These are phyloP conservation scores for Hondaea fermentalgiana DNA, from an alignment of 108 stramenopile species.

Conservation along the genomic window DNA sequence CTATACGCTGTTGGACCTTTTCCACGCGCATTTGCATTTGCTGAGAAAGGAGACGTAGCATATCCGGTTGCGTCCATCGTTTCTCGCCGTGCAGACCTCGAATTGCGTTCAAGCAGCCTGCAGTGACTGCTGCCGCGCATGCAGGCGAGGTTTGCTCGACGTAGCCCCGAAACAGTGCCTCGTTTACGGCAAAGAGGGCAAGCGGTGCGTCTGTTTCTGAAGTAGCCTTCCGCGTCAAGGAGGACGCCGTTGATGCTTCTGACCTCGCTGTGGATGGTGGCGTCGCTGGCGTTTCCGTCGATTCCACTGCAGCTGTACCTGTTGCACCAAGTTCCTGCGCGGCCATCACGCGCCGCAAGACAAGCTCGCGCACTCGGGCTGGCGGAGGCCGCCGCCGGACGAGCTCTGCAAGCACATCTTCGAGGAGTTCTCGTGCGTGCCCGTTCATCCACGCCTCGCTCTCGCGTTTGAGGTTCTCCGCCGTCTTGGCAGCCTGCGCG, in stretches of 20 bases:
- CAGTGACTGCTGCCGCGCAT: not conserved
- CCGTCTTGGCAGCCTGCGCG: no score
- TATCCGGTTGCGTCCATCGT: not conserved
- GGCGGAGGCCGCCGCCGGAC: not conserved
- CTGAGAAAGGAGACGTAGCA: not conserved
- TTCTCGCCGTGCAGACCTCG: not conserved
- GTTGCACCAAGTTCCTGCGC: not conserved
- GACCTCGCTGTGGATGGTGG: no score
- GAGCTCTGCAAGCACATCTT: not conserved
- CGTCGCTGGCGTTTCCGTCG: no score
- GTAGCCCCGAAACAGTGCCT: not conserved
- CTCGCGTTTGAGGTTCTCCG: not conserved
- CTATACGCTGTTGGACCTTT: not conserved
- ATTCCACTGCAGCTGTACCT: no score
- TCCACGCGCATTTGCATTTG: not conserved
- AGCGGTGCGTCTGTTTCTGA: not conserved
- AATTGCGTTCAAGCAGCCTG: not conserved
- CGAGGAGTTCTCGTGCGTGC: not conserved
- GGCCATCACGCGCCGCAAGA: not conserved
- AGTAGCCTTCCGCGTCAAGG: no score
- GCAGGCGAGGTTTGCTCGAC: not conserved
- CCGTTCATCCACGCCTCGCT: not conserved
- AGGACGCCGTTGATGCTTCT: no score
- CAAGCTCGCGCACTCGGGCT: not conserved
- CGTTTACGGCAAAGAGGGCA: not conserved